Percentiles rank a stretch among this genome's conserved stretches.
Evolutionary conservation across 164 flowering plant species (phyloP).

Genomic region (Berberis thunbergii): DNA sequence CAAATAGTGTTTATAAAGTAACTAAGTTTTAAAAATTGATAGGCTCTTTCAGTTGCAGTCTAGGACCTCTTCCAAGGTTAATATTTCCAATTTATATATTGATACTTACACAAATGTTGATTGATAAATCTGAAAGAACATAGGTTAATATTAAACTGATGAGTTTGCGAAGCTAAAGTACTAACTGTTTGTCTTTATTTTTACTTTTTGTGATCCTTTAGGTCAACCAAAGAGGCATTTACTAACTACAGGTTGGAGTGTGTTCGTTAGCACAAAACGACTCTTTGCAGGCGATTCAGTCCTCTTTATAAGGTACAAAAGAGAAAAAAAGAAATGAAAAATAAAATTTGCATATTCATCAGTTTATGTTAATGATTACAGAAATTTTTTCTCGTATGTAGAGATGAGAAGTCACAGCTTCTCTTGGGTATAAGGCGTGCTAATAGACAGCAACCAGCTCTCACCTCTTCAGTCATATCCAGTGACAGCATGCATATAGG

Average conservation of each 20-base stretch:
- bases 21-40: no score
- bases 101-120: no score
- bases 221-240: conserved; percentile 97
- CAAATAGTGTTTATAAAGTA: no score
- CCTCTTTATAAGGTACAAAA: conserved; percentile 73
- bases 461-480: conserved; percentile 95
- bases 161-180: no score
- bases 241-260: conserved; percentile 99
- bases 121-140: no score
- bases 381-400: conserved; percentile 18
- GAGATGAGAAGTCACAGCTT: conserved; percentile 92
- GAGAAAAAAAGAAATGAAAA: neutral
- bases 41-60: no score
- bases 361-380: no score
- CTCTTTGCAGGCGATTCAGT: conserved; percentile 97
- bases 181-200: no score
- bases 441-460: conserved; percentile 69
- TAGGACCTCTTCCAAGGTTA: no score
- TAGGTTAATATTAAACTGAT: no score
- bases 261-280: conserved; percentile 91
- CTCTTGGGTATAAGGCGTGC: conserved; percentile 92
- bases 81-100: no score
- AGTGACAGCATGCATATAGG: conserved; percentile 99
- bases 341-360: neutral
- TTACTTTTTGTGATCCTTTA: conserved; percentile 7